Base-by-base conservation (phyloP, 805 yeast genomes). In the Torulaspora microellipsoides region DNA sequence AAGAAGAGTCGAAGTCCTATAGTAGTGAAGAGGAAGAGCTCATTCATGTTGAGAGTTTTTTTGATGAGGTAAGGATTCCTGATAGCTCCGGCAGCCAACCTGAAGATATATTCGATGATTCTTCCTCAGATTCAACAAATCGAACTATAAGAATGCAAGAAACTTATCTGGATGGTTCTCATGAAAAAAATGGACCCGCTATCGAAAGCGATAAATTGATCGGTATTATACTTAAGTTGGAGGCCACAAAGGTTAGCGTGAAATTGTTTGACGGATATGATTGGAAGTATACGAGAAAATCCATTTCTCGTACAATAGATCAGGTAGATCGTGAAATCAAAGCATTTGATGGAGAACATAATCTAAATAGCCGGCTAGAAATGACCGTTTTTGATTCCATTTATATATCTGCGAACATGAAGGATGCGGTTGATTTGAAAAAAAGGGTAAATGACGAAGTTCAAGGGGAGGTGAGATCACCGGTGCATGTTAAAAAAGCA, bases 261-360 rank as follows among this genome's bases (percentile, higher is more conserved):
- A 76, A 71, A 39, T 64, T 91, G 14, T 81, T 76, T 60, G 99
- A 93, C 66, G 99, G 99, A 0, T 93, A 82, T 58, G 98, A 93
- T 55, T 89, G 97, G 95, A 76, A 75, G 43, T 77, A 78, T 34
- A 88, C 98, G 0, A 73, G 95, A 45, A 71, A 70, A 17, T 71
- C 81, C 0, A 81, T 93, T 25, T 68, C 71, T 9, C 75, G 73
- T n/a, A 84, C 86, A 0, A 81, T 90, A 0, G 75, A 75, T 42
- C 66, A 76, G 9, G 76, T 87, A 7, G 88, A 83, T 51, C 68
- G 54, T n/a, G 62, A 63, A 23, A 62, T 62, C 15, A 41, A 38
- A 52, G 34, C 55, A 56, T 13, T 31, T 13, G 43, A 39, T n/a
- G 40, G 37, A 17, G 40, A 31, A 12, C 34, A 42, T 8, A 49